Evolutionary conservation across 2,329 filamentous ascomycete genomes (phyloP).

Genomic region (Cordyceps sp.): DNA sequence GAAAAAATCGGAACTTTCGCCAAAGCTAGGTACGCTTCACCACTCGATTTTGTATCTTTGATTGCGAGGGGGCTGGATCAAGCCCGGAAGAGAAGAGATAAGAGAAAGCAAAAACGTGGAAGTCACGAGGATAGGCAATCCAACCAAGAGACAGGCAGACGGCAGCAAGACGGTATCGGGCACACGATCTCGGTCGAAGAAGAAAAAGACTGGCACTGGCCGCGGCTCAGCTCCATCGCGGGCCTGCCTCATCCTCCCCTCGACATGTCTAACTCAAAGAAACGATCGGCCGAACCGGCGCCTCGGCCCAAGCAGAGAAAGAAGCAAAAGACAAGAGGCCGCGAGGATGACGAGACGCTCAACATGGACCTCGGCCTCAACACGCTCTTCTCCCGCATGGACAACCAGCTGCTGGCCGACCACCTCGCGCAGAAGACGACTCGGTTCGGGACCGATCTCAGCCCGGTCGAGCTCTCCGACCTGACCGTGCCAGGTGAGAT

Average conservation of each 20-base stretch:
- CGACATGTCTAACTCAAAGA: constrained; percentile 28
- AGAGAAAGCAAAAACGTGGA: no score
- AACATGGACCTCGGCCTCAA: constrained; percentile 64
- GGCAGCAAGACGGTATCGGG: no score
- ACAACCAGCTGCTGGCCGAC: constrained; percentile 68
- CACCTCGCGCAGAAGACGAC: constrained; percentile 66
- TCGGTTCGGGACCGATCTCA: constrained; percentile 66
- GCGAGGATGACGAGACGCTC: constrained; percentile 36
- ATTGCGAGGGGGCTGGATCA: no score
- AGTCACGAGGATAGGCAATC: no score
- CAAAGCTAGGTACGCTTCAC: no score
- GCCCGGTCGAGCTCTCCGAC: constrained; percentile 70
- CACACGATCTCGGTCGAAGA: no score
- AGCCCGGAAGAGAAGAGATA: no score
- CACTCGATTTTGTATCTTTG: no score
- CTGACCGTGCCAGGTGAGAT: constrained; percentile 67
- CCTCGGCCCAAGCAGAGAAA: constrained; percentile 27
- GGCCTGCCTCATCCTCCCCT: background rate
- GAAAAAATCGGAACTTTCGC: no score
- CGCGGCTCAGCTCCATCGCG: no score
- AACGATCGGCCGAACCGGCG: constrained; percentile 34
- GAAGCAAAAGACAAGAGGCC: constrained; percentile 36
- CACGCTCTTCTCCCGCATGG: constrained; percentile 65
- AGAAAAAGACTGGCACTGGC: no score
- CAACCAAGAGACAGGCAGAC: no score